Conservation (phyloP, 345 rosid genomes). For the Arabis hirsuta region DNA sequence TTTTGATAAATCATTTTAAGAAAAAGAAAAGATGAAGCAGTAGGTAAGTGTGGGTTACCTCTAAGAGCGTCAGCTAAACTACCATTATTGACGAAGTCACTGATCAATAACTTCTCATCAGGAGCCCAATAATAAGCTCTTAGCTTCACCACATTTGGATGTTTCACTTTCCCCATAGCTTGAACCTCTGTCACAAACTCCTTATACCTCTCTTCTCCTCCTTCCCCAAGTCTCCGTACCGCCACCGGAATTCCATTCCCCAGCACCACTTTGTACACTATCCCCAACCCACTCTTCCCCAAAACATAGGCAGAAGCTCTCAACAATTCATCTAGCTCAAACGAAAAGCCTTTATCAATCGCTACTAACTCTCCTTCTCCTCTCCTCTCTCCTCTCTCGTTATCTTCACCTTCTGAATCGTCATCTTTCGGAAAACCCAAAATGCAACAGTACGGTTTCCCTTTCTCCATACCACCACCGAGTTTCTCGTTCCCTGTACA, state of each 20-base stretch:
- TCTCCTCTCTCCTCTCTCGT: slow-evolving; percentile 48
- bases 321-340: slow-evolving; percentile 91
- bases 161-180: slow-evolving; percentile 89
- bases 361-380: slow-evolving; percentile 88
- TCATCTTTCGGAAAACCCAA: slow-evolving; percentile 44
- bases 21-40: not conserved
- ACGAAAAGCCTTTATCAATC: slow-evolving; percentile 85
- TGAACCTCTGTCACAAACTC: slow-evolving; percentile 91
- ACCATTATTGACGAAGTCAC: slow-evolving; percentile 91
- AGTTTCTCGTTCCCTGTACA: slow-evolving; percentile 73
- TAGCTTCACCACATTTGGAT: slow-evolving; percentile 88
- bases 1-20: too few relatives aligned
- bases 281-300: slow-evolving; percentile 98
- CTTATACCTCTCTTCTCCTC: slow-evolving; percentile 89
- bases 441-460: slow-evolving; percentile 44
- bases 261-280: slow-evolving; percentile 94
- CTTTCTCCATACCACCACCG: slow-evolving; percentile 55
- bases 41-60: slow-evolving; percentile 49
- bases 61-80: slow-evolving; percentile 81
- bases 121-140: slow-evolving; percentile 99
- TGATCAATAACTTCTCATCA: slow-evolving; percentile 92
- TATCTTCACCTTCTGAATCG: slow-evolving; percentile 75
- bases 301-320: slow-evolving; percentile 96
- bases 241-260: slow-evolving; percentile 97
- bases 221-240: slow-evolving; percentile 90